Evolutionary conservation across 495 filamentous ascomycete genomes (phyloP), one percentile per base, ranked within the genome.

Genomic region (Lentithecium fluviatile): DNA sequence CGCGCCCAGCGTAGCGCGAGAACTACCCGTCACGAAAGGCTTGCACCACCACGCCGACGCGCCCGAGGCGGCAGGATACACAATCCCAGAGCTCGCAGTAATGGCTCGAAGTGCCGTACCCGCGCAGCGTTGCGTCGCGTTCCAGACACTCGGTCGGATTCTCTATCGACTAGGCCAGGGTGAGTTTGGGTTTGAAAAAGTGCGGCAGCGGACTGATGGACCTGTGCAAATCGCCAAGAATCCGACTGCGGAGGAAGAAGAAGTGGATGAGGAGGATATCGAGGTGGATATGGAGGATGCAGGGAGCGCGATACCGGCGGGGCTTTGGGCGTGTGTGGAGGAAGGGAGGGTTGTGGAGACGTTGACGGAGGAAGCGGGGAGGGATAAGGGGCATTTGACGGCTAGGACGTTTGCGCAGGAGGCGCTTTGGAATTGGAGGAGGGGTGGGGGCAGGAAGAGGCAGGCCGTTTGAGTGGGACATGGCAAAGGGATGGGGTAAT

Each of bases 1-100:
- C 23, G 81, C 92, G 0, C 94, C 94, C 1, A 78, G 83, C 24
- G 82, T 81, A 5, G 83, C 90, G 11, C 80, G 88, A 46, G 78
- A 80, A 6, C 82, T 97, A 21, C 86, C 93, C 0, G 80, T 81
- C 1, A 85, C 80, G 13, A 80, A 87, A 24, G 94, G 94, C 1
- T 79, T 98, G 38, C 94, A 98, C 73, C 94, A 98, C 72, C 94
- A 98, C 72, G 91, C 85, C 60, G 85, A 95, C 45, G 91, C 95
- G 6, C 94, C 94, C 12, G 89, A 94, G 67, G 90, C 92, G 0
- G 94, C 94, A 0, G 94, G 94, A 0, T 98, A 98, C 71, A 97
- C 95, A 1, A 80, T 98, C 25, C 86, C 87, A 0, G 94, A 98
- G 73, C 79, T 98, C 1, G 88, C 92, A 7, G 82, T 87, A 17